These are phyloP conservation scores for Hypoxylon sp. DNA, from an alignment of 2,329 filamentous ascomycete species.

Conservation along the genomic window DNA sequence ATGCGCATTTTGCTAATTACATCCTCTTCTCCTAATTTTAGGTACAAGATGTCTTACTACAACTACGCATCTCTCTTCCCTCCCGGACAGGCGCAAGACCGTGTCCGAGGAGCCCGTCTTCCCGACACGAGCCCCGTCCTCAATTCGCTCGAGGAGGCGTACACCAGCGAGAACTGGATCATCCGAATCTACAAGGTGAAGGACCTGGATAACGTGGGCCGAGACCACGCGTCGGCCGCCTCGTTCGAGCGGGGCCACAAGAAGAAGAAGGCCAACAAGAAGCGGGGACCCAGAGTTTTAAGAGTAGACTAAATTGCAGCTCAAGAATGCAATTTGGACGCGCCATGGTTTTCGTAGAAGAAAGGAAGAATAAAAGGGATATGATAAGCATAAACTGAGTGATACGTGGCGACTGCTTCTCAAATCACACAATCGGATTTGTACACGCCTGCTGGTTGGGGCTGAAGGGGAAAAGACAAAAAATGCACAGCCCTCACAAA, in stretches of 20 bases:
- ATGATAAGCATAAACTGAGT: background rate
- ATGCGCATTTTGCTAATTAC: constrained; percentile 35
- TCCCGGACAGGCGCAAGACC: constrained; percentile 87
- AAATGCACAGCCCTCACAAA: too few species aligned
- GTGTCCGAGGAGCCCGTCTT: constrained; percentile 83
- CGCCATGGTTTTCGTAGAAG: background rate
- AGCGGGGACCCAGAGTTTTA: constrained; percentile 76
- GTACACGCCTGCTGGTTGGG: constrained; percentile 14
- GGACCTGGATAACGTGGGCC: constrained; percentile 94
- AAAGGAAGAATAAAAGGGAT: background rate
- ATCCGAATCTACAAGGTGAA: constrained; percentile 99
- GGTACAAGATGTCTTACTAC: constrained; percentile 99
- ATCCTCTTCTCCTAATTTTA: constrained; percentile 54
- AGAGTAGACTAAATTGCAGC: constrained; percentile 73
- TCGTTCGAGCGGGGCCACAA: constrained; percentile 84
- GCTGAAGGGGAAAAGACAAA: constrained; percentile 3
- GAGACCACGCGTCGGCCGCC: constrained; percentile 78
- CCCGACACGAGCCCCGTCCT: constrained; percentile 89
- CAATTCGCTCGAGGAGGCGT: constrained; percentile 93
- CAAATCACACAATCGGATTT: constrained; percentile 5
- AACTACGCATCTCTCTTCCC: constrained; percentile 96
- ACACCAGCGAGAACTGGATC: constrained; percentile 99
- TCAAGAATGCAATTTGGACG: background rate
- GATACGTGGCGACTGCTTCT: background rate
- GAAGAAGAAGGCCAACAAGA: constrained; percentile 82